Evolutionary conservation across 441 rosid species (phyloP).

Genomic region (Breynia disticha): DNA sequence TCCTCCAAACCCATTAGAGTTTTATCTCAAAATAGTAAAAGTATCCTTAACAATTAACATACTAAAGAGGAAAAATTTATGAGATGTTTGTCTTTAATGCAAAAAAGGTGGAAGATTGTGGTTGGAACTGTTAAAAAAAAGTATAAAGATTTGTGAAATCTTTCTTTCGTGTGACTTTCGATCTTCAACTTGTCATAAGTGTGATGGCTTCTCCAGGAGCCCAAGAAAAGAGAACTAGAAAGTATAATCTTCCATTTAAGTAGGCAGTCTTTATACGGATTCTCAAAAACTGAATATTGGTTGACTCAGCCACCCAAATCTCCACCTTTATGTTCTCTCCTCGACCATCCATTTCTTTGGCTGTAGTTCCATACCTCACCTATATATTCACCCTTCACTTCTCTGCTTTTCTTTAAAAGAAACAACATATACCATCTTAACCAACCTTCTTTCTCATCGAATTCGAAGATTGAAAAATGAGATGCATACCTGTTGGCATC

Average conservation of each 20-base stretch:
- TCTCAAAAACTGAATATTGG: slow-evolving; percentile 37
- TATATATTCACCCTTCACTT: neutral
- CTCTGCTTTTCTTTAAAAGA: slow-evolving; percentile 14
- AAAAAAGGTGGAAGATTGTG: slow-evolving; percentile 37
- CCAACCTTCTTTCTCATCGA: slow-evolving; percentile 17
- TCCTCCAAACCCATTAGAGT: slow-evolving; percentile 12
- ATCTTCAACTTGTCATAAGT: slow-evolving; percentile 49
- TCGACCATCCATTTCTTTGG: slow-evolving; percentile 28
- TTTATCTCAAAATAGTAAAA: slow-evolving; percentile 33
- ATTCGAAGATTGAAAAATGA: slow-evolving; percentile 28
- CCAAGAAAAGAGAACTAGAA: slow-evolving; percentile 29
- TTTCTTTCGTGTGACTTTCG: slow-evolving; percentile 52
- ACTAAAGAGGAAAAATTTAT: slow-evolving; percentile 28
- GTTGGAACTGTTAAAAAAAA: slow-evolving; percentile 65
- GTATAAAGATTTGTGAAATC: slow-evolving; percentile 71
- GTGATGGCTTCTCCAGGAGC: slow-evolving; percentile 43
- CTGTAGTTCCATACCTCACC: slow-evolving; percentile 21
- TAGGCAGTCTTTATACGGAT: slow-evolving; percentile 64
- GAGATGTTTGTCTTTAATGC: slow-evolving; percentile 39
- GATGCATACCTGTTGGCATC: slow-evolving; percentile 28
- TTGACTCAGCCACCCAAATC: slow-evolving; percentile 50
- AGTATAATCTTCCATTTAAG: slow-evolving; percentile 37
- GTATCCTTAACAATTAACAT: slow-evolving; percentile 31
- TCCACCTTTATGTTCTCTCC: slow-evolving; percentile 38
- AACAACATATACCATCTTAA: slow-evolving; percentile 20